A percentile compares a stretch with the other conserved stretches of the same genome.
These are phyloP conservation scores for Trifolium pratense DNA, from an alignment of 306 rosid species.

Conservation along the genomic window DNA sequence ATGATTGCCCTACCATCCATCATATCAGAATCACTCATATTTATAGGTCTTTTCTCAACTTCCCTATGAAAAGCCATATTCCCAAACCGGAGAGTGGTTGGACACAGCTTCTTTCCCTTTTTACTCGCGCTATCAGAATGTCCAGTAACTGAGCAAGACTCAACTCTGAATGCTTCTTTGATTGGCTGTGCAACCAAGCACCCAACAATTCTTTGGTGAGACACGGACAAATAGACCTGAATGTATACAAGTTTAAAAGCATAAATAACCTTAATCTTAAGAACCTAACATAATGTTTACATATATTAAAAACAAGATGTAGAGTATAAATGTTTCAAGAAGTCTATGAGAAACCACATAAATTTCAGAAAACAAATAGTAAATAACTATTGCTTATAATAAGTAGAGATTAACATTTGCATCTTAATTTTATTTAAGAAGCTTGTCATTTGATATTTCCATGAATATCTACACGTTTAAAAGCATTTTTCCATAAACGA, in stretches of 20 bases:
- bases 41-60: constrained; percentile 46
- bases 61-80: constrained; percentile 72
- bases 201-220: constrained; percentile 60
- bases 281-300: neutral
- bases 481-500: neutral
- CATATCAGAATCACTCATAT: constrained; percentile 42
- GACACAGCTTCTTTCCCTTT: constrained; percentile 40
- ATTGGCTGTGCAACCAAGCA: constrained; percentile 76
- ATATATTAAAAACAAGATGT: neutral
- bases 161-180: constrained; percentile 66
- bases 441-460: neutral
- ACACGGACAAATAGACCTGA: constrained; percentile 74
- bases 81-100: constrained; percentile 69
- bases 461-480: neutral
- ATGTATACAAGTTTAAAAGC: neutral
- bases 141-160: constrained; percentile 49
- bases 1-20: constrained; percentile 59
- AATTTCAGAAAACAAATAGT: neutral
- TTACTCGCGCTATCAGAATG: constrained; percentile 26
- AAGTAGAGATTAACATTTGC: neutral
- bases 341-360: no score
- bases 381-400: neutral
- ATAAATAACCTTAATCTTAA: no score
- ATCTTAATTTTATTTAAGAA: neutral
- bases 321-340: neutral